Evolutionary conservation across 768 basidiomycete species (phyloP).

Genomic region (Tylopilus balloui): DNA sequence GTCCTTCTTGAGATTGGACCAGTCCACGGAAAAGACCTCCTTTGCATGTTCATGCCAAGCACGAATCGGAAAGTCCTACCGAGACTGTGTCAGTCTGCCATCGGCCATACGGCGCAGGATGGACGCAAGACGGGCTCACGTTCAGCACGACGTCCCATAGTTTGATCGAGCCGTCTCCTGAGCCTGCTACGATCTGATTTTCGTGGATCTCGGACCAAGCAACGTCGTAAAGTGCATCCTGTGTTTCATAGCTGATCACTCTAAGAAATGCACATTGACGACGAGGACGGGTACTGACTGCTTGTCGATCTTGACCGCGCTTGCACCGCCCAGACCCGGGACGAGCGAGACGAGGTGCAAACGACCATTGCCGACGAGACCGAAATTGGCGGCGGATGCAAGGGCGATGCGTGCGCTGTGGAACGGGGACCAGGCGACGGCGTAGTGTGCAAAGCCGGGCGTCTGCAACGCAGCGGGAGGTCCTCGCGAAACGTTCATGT

Average conservation of each 20-base stretch:
- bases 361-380: conserved; percentile 93
- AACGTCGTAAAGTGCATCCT: conserved; percentile 85
- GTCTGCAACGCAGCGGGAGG: conserved; percentile 59
- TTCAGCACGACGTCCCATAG: conserved; percentile 89
- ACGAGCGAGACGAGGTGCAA: conserved; percentile 60
- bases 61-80: conserved; percentile 81
- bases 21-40: conserved; percentile 92
- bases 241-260: conserved; percentile 71
- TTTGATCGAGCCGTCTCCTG: conserved; percentile 86
- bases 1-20: conserved; percentile 92
- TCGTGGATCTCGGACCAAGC: conserved; percentile 96
- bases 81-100: conserved; percentile 30
- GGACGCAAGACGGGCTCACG: conserved; percentile 38
- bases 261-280: conserved; percentile 8
- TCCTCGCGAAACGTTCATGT: conserved; percentile 33
- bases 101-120: conserved; percentile 2
- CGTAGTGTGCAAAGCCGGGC: conserved; percentile 81
- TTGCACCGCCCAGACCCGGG: conserved; percentile 42
- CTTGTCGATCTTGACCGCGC: conserved; percentile 56
- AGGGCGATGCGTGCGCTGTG: conserved; percentile 69
- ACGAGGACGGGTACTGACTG: conserved; percentile 44
- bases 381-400: conserved; percentile 88
- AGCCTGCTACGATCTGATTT: conserved; percentile 85
- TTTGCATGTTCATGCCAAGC: conserved; percentile 93
- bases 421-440: conserved; percentile 83